A percentile compares a stretch with the other conserved stretches of the same genome.
phyloP scores from a whole-genome alignment of 805 yeast species.

The Diddensiella santjacobensis region DNA sequence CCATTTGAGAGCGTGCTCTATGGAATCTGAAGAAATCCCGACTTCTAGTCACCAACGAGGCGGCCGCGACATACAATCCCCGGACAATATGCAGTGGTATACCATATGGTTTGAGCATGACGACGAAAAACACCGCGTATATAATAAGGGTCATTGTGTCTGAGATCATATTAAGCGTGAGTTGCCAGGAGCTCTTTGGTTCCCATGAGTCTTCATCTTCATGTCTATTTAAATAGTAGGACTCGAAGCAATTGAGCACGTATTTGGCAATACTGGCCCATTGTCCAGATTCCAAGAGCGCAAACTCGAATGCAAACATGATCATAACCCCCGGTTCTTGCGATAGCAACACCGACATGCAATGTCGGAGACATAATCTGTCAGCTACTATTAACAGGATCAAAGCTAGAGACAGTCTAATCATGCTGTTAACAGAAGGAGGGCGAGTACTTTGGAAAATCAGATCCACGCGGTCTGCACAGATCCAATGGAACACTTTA shows the following conservation, averaged over 20 bases:
- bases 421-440: slow-evolving; percentile 34
- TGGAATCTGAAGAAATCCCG: slow-evolving; percentile 30
- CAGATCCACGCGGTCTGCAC: slow-evolving; percentile 50
- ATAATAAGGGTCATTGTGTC: slow-evolving; percentile 46
- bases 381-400: slow-evolving; percentile 48
- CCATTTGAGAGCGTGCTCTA: slow-evolving; percentile 53
- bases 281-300: slow-evolving; percentile 55
- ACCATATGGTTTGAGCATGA: slow-evolving; percentile 44
- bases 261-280: slow-evolving; percentile 45
- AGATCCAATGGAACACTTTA: slow-evolving; percentile 75
- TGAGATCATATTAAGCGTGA: slow-evolving; percentile 50
- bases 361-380: slow-evolving; percentile 46
- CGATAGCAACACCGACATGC: slow-evolving; percentile 36
- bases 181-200: slow-evolving; percentile 54
- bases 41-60: slow-evolving; percentile 29
- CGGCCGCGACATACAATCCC: slow-evolving; percentile 42
- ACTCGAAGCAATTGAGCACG: slow-evolving; percentile 53
- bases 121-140: slow-evolving; percentile 45
- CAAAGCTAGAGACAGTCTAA: slow-evolving; percentile 45
- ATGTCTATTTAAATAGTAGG: slow-evolving; percentile 41
- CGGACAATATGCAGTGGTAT: slow-evolving; percentile 48
- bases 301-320: slow-evolving; percentile 73
- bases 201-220: slow-evolving; percentile 73
- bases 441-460: slow-evolving; percentile 43
- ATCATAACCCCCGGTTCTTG: slow-evolving; percentile 42